phyloP scores from a whole-genome alignment of 495 filamentous ascomycete species.

The Amorphotheca resinae region DNA sequence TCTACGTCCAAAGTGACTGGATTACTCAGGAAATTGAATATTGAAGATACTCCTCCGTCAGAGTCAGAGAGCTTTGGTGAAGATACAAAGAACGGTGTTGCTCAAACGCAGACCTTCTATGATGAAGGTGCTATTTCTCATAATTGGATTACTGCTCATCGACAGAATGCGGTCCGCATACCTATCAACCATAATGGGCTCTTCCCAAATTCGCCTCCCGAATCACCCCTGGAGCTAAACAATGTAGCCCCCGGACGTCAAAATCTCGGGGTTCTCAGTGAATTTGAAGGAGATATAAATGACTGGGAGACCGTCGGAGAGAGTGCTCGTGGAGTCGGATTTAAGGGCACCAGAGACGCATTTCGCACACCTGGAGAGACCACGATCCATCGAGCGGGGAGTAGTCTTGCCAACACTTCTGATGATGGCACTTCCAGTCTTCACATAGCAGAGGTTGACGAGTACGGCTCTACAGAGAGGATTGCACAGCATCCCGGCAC shows the following conservation, averaged over 20 bases:
- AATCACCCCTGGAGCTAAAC: background rate
- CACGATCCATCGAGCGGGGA: constrained; percentile 7
- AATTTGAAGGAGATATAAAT: constrained; percentile 8
- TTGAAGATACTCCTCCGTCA: background rate
- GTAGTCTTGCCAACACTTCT: constrained; percentile 17
- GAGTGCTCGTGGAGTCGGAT: constrained; percentile 1
- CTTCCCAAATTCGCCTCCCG: constrained; percentile 3
- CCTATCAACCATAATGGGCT: constrained; percentile 5
- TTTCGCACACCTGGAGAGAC: background rate
- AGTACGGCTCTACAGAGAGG: constrained; percentile 10
- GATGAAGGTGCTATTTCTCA: constrained; percentile 5
- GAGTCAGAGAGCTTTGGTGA: background rate
- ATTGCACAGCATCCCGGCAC: constrained; percentile 15
- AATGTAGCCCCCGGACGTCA: background rate
- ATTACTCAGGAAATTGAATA: background rate
- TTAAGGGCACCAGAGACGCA: background rate
- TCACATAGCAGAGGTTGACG: constrained; percentile 2
- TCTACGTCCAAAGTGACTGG: background rate
- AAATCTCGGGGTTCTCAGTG: background rate
- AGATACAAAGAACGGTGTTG: background rate
- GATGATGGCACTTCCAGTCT: constrained; percentile 8
- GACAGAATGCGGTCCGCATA: constrained; percentile 6
- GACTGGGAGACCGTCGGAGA: constrained; percentile 22
- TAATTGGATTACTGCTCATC: constrained; percentile 1
- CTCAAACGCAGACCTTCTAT: constrained; percentile 8